Evolutionary conservation across 345 rosid genomes (phyloP), one percentile per base, ranked within the genome.

Genomic region (Trapa incisa): DNA sequence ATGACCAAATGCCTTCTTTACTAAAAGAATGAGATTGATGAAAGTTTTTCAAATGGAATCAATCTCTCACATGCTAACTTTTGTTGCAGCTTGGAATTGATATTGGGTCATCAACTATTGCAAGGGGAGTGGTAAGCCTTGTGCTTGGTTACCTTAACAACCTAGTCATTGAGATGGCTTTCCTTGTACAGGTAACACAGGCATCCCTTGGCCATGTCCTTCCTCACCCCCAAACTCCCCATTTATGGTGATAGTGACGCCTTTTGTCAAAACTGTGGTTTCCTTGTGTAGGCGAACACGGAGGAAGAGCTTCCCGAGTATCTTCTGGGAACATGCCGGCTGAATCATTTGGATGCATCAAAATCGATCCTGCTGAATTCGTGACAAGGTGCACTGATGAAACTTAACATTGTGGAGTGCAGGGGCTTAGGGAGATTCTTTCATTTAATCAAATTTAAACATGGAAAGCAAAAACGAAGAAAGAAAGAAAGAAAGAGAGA

Each of bases 131-230:
- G 72, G 96, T 89, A 57, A 88, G 87, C 80, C 91, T 92, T 75
- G 97, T 92, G 74, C 97, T 92, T 22, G 98, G 97, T 62, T 92
- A 89, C 84, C 97, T 92, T 71, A 88, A 84, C 83, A 89, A 89
- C 74, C 83, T 89, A 78, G 94, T 92, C 41, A 86, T 92, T 3
- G 98, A 92, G 80, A 89, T 89, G 97, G 97, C 98, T 37, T 92
- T 92, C 70, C 76, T 92, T 81, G 54, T 92, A 72, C 97, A 89
- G 97, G 98, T 89, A 86, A 72, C 66, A 58, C 32, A 39, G 14
- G 41, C 43, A 47, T 45, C 10, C 60, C 3, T 14, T 37, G 1
- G 15, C 63, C 63, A 15, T 29, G 61, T 22, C 35, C 37, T 3
- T 11, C 38, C 5, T 32, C 63, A 9, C 35, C 63, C 11, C 38